A percentile compares a stretch with the other conserved stretches of the same genome.
These are phyloP conservation scores for Suillus paluster DNA, from an alignment of 768 basidiomycete species.

Conservation along the genomic window DNA sequence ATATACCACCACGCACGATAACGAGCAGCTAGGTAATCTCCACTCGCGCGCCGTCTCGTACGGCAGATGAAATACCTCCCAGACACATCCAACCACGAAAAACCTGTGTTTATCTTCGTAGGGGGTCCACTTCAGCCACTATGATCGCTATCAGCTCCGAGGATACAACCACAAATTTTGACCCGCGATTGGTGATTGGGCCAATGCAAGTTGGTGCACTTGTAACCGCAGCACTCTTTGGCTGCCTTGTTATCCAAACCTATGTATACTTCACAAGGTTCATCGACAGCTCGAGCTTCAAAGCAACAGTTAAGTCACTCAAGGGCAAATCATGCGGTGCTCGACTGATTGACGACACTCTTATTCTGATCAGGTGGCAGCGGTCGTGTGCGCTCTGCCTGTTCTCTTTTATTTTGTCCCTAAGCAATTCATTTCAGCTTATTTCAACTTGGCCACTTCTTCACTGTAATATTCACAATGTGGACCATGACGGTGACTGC, in stretches of 20 bases:
- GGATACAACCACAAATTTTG: too few species aligned
- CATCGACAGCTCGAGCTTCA: slow-evolving; percentile 7
- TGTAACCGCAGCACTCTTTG: slow-evolving; percentile 16
- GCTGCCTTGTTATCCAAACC: slow-evolving; percentile 13
- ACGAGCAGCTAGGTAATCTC: too few species aligned
- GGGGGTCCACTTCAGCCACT: too few species aligned
- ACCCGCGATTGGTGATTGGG: slow-evolving; percentile 1
- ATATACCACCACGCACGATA: too few species aligned
- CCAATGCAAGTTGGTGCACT: slow-evolving; percentile 18
- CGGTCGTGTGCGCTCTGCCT: slow-evolving; percentile 1
- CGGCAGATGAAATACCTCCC: too few species aligned
- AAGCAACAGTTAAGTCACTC: neutral
- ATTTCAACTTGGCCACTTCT: slow-evolving; percentile 1
- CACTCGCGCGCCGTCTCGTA: too few species aligned
- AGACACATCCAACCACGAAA: too few species aligned
- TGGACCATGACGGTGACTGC: slow-evolving; percentile 3
- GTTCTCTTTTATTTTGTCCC: neutral
- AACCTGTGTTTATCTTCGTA: too few species aligned
- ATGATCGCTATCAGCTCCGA: too few species aligned
- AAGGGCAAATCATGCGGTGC: neutral
- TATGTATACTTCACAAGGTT: slow-evolving; percentile 17
- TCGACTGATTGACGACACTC: neutral
- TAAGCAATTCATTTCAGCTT: neutral
- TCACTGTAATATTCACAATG: neutral
- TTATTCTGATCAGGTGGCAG: slow-evolving; percentile 5